Evolutionary conservation across 2,329 filamentous ascomycete species (phyloP).

Genomic region (Cadophora luteo-olivacea): DNA sequence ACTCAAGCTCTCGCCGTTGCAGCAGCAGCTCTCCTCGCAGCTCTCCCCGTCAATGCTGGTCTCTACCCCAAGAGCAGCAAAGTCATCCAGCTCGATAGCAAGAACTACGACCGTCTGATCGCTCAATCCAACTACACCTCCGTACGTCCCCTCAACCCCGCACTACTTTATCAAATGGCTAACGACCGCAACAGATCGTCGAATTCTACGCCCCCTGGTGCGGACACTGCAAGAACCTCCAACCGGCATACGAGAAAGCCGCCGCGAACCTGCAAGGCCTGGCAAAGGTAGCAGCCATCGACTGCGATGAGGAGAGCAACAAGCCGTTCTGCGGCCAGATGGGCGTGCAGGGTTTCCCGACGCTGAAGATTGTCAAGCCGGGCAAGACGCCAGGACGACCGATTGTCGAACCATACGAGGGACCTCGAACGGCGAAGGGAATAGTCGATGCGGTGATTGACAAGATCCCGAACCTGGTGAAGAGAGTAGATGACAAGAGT

Average conservation of each 20-base stretch:
- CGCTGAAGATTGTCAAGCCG: slow-evolving; percentile 90
- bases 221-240: slow-evolving; percentile 94
- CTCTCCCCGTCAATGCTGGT: slow-evolving; percentile 69
- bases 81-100: slow-evolving; percentile 81
- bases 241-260: slow-evolving; percentile 94
- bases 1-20: slow-evolving; percentile 57
- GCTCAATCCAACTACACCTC: slow-evolving; percentile 90
- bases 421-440: slow-evolving; percentile 79
- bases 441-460: slow-evolving; percentile 87
- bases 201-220: slow-evolving; percentile 99
- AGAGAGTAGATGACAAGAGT: slow-evolving; percentile 79
- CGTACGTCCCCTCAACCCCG: slow-evolving; percentile 57
- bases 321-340: slow-evolving; percentile 85
- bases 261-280: slow-evolving; percentile 89
- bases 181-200: slow-evolving; percentile 55
- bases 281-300: slow-evolving; percentile 91
- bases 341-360: slow-evolving; percentile 94
- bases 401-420: slow-evolving; percentile 88
- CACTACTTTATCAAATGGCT: slow-evolving; percentile 17
- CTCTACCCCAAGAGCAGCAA: slow-evolving; percentile 88
- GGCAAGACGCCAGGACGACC: slow-evolving; percentile 82
- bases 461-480: slow-evolving; percentile 92
- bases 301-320: slow-evolving; percentile 94
- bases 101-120: slow-evolving; percentile 83
- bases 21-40: slow-evolving; percentile 68